phyloP scores from a whole-genome alignment of 2,329 filamentous ascomycete species.

The Zymoseptoria passerinii region DNA sequence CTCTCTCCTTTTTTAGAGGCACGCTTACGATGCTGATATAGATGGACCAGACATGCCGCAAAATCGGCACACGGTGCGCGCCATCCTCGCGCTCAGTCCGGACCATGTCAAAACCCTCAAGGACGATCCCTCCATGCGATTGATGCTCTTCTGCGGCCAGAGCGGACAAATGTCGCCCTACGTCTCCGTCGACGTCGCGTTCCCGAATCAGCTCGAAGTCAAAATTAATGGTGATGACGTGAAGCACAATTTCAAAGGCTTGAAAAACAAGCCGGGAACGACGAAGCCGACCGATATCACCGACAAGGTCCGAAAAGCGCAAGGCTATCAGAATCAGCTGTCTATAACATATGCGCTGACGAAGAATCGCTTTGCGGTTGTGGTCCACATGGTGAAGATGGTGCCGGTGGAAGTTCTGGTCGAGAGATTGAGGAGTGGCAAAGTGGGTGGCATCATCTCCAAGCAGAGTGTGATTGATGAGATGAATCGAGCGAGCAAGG shows the following conservation, averaged over 20 bases:
- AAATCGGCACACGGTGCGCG: slow-evolving; percentile 50
- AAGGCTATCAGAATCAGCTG: slow-evolving; percentile 65
- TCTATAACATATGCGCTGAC: slow-evolving; percentile 90
- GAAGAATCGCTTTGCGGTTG: slow-evolving; percentile 56
- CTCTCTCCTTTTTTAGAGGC: slow-evolving; percentile 9
- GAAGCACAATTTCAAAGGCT: slow-evolving; percentile 83
- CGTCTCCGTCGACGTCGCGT: slow-evolving; percentile 61
- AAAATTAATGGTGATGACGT: slow-evolving; percentile 82
- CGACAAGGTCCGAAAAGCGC: slow-evolving; percentile 59
- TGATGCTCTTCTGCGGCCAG: slow-evolving; percentile 77
- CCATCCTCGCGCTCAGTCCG: slow-evolving; percentile 51
- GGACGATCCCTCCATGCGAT: slow-evolving; percentile 53
- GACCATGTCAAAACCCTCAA: slow-evolving; percentile 49
- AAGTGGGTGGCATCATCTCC: slow-evolving; percentile 53
- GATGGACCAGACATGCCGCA: slow-evolving; percentile 46
- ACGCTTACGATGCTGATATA: slow-evolving; percentile 27
- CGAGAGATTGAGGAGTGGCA: slow-evolving; percentile 54
- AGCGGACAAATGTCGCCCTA: slow-evolving; percentile 47
- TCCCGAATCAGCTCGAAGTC: slow-evolving; percentile 86
- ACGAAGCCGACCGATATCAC: slow-evolving; percentile 93
- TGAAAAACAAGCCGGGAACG: slow-evolving; percentile 94
- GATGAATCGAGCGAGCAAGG: slow-evolving; percentile 62
- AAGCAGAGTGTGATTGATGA: slow-evolving; percentile 77
- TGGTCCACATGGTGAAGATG: slow-evolving; percentile 66
- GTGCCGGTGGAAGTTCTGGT: slow-evolving; percentile 66